Evolutionary conservation across 2,329 filamentous ascomycete genomes (phyloP), one percentile per base, ranked within the genome.

Genomic region (Metarhizium album): DNA sequence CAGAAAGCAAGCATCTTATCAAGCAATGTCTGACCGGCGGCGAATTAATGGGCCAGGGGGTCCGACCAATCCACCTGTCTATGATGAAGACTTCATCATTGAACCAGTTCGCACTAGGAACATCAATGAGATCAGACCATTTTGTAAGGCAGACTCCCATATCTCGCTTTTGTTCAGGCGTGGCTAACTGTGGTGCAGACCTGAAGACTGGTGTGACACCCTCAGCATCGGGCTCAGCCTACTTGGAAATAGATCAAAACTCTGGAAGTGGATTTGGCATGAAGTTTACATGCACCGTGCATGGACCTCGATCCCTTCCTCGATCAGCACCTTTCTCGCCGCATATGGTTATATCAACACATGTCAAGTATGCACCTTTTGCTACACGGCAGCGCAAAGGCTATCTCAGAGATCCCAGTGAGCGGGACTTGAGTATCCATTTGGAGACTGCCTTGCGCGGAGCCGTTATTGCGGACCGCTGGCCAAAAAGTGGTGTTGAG

Each of bases 401-500:
- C 13, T 95, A 96, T 64, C 73, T 95, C 22, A 83, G 90, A 45
- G 91, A 97, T 65, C 76, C 84, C 16, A 84, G 79, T 54, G 93
- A 98, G 70, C 80, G 90, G 47, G 93, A 98, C 64, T 76, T 98
- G 2, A 88, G 88, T 13, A 86, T 90, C 11, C 91, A 97, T 65
- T 74, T 98, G 3, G 90, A 97, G 67, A 91, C 89, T 16, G 90
- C 93, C 24, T 74, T 98, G 47, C 80, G 90, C 33, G 91, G 91
- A 1, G 87, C 89, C 7, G 83, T 97, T 47, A 91, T 97, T 62
- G 90, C 89, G 14, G 90, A 96, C 64, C 78, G 91, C 52, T 98
- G 91, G 88, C 93, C 93, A n/a, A 98, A 98, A 74, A 95, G 89
- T 65, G 90, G 89, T 43, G 84, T 95, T n/a, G 93, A 98, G 64